Evolutionary conservation across 306 rosid species (phyloP).

Genomic region (Cicer cuneatum): DNA sequence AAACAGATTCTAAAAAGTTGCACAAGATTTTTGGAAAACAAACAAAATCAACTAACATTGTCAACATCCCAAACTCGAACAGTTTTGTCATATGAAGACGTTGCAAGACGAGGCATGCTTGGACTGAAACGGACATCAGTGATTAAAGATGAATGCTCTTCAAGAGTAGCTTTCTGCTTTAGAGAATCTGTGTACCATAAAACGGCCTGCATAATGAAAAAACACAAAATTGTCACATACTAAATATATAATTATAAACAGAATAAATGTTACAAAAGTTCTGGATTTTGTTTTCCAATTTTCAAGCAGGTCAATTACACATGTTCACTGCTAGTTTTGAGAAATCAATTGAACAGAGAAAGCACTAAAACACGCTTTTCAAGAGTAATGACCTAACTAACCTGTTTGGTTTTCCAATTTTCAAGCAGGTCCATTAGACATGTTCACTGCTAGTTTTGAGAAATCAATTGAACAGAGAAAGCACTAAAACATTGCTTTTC

Average conservation of each 20-base stretch:
- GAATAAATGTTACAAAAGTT: slow-evolving; percentile 20
- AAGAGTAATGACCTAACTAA: too few species aligned
- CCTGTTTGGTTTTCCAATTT: slow-evolving; percentile 24
- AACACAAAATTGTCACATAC: slow-evolving; percentile 38
- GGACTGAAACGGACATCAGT: slow-evolving; percentile 98
- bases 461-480: slow-evolving; percentile 31
- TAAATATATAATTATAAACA: not conserved
- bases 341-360: slow-evolving; percentile 25
- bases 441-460: slow-evolving; percentile 23
- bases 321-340: slow-evolving; percentile 27
- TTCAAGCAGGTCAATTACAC: slow-evolving; percentile 6
- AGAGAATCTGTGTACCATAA: slow-evolving; percentile 87
- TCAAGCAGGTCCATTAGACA: not conserved
- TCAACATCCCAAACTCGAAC: slow-evolving; percentile 99
- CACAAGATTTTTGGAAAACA: slow-evolving; percentile 16
- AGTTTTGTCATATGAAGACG: slow-evolving; percentile 95
- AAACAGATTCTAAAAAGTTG: not conserved
- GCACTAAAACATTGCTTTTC: not conserved
- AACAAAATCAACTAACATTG: slow-evolving; percentile 64
- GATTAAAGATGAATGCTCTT: slow-evolving; percentile 79
- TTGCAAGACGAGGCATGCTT: slow-evolving; percentile 92
- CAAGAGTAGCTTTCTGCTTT: slow-evolving; percentile 72
- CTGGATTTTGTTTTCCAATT: slow-evolving; percentile 8
- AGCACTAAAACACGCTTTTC: slow-evolving; percentile 5
- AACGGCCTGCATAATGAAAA: slow-evolving; percentile 73